Conservation (phyloP, 495 filamentous ascomycete genomes). For the Usnea hakonensis region DNA sequence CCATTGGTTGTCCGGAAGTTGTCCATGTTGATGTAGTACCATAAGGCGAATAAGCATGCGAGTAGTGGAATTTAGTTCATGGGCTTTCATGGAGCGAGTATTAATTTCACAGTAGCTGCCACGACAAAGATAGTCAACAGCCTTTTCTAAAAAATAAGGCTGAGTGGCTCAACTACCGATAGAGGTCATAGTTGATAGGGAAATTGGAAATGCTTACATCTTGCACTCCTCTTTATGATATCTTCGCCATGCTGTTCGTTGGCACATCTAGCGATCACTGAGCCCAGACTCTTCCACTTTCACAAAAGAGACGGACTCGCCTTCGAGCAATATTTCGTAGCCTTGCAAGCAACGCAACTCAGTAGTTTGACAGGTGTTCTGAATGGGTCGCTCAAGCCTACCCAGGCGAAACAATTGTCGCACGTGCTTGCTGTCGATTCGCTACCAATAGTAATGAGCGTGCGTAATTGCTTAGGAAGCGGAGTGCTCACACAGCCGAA, state of each 20-base stretch:
- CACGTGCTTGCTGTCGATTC: not conserved
- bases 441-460: not conserved
- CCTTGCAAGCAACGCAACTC: constrained; percentile 1
- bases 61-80: not conserved
- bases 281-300: not conserved
- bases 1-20: constrained; percentile 1
- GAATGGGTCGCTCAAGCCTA: not conserved
- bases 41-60: constrained; percentile 4
- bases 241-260: not conserved
- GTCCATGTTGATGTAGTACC: constrained; percentile 3
- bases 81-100: not conserved
- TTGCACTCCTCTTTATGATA: constrained; percentile 6
- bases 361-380: not conserved
- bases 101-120: not conserved
- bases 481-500: constrained; percentile 4
- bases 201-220: not conserved
- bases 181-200: not conserved
- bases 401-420: constrained; percentile 1
- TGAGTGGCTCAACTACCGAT: not conserved
- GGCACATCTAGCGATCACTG: not conserved
- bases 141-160: not conserved
- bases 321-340: constrained; percentile 1
- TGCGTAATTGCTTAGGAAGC: not conserved
- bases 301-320: not conserved
- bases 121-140: not conserved